Evolutionary conservation across 805 yeast species (phyloP).

Genomic region (Candida ponderosae): DNA sequence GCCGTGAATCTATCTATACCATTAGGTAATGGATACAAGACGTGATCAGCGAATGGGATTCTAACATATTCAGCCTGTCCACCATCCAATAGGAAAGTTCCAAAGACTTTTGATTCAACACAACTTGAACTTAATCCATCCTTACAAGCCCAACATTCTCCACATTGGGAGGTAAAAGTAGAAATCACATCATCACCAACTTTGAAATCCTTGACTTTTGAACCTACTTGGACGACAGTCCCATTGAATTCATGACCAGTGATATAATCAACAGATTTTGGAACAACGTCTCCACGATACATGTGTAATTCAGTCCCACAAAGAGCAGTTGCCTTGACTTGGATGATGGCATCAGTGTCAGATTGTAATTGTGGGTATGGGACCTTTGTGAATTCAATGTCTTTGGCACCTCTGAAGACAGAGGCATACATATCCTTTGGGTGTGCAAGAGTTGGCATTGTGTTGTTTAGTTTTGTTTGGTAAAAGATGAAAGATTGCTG

Average conservation of each 20-base stretch:
- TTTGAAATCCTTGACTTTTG: slow-evolving; percentile 27
- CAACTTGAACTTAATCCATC: slow-evolving; percentile 51
- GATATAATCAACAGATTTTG: slow-evolving; percentile 42
- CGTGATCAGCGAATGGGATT: slow-evolving; percentile 49
- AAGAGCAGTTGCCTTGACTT: slow-evolving; percentile 45
- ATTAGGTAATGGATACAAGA: slow-evolving; percentile 36
- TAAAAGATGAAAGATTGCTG: no score
- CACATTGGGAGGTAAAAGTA: slow-evolving; percentile 51
- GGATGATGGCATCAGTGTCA: slow-evolving; percentile 38
- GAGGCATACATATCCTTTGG: slow-evolving; percentile 31
- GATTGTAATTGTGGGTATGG: slow-evolving; percentile 22
- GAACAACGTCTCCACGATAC: slow-evolving; percentile 22
- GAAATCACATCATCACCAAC: slow-evolving; percentile 57
- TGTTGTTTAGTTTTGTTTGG: no score
- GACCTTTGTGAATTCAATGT: slow-evolving; percentile 24
- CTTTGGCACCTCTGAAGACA: slow-evolving; percentile 20
- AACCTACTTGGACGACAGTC: slow-evolving; percentile 44
- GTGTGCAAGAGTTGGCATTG: neutral
- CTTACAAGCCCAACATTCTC: slow-evolving; percentile 49
- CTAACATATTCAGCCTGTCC: slow-evolving; percentile 57
- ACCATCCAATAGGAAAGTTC: slow-evolving; percentile 48
- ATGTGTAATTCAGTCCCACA: slow-evolving; percentile 60
- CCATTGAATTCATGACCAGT: slow-evolving; percentile 63
- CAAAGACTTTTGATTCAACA: slow-evolving; percentile 46
- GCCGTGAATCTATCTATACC: slow-evolving; percentile 34